Evolutionary conservation across 805 yeast genomes (phyloP).

Genomic region (Dipodascus geniculatus): DNA sequence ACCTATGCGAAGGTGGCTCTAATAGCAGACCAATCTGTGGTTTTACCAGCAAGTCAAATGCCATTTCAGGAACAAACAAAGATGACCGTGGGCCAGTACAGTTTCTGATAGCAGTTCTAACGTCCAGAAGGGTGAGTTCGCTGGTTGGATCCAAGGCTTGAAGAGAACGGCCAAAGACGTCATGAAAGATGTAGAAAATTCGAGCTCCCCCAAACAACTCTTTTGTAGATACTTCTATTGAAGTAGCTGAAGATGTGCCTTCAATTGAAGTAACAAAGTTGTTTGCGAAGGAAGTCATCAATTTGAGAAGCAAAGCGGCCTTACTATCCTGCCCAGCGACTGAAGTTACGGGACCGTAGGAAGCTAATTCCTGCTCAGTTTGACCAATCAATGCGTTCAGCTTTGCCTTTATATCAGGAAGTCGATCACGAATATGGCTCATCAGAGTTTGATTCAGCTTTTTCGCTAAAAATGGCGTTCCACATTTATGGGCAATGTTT

Average conservation of each 20-base stretch:
- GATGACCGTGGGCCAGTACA: conserved; percentile 97
- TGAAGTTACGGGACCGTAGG: conserved; percentile 60
- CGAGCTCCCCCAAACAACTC: conserved; percentile 98
- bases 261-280: conserved; percentile 83
- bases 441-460: conserved; percentile 78
- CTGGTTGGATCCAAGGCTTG: conserved; percentile 74
- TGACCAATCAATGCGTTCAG: conserved; percentile 91
- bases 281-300: conserved; percentile 89
- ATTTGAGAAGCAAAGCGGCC: conserved; percentile 58
- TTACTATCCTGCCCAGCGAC: conserved; percentile 34
- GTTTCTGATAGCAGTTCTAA: conserved; percentile 90
- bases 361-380: conserved; percentile 76
- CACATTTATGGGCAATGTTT: conserved; percentile 77
- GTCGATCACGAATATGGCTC: conserved; percentile 84
- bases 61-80: conserved; percentile 91
- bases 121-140: conserved; percentile 67
- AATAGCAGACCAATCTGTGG: conserved; percentile 75
- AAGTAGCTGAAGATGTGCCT: conserved; percentile 54
- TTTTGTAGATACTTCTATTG: conserved; percentile 62
- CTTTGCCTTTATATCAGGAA: conserved; percentile 94
- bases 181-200: conserved; percentile 85
- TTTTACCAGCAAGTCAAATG: conserved; percentile 88
- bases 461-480: conserved; percentile 79
- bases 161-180: conserved; percentile 73
- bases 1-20: conserved; percentile 83